A percentile compares a stretch with the other conserved stretches of the same genome.
These are phyloP conservation scores for Arabis hirsuta DNA, from an alignment of 345 rosid genomes.

Conservation along the genomic window DNA sequence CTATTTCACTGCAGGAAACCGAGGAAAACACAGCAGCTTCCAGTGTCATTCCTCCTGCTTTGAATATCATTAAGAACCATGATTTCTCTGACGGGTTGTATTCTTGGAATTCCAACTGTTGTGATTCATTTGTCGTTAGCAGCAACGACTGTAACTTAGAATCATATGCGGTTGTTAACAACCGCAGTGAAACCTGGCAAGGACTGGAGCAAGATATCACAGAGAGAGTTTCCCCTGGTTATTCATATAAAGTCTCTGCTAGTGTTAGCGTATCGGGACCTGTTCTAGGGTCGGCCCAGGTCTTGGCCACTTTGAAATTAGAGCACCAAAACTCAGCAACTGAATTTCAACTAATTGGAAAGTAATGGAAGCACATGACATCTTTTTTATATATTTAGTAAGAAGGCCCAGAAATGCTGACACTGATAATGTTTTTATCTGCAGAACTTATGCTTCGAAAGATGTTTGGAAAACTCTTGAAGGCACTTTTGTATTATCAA, in stretches of 20 bases:
- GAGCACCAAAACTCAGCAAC: constrained; percentile 58
- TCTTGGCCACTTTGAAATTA: constrained; percentile 80
- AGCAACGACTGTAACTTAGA: constrained; percentile 46
- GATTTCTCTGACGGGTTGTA: constrained; percentile 78
- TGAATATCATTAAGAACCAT: constrained; percentile 64
- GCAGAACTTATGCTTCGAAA: constrained; percentile 71
- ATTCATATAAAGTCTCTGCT: constrained; percentile 68
- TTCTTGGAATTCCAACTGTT: constrained; percentile 73
- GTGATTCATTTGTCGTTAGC: constrained; percentile 67
- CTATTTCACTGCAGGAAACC: constrained; percentile 28
- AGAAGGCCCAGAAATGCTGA: constrained; percentile 18
- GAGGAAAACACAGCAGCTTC: neutral
- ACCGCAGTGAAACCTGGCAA: constrained; percentile 90
- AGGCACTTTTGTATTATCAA: constrained; percentile 72
- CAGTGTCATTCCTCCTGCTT: constrained; percentile 6
- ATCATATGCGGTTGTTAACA: constrained; percentile 72
- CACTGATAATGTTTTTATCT: constrained; percentile 19
- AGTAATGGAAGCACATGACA: constrained; percentile 51
- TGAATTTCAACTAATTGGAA: constrained; percentile 65
- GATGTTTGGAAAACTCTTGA: constrained; percentile 75
- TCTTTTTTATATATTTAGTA: neutral
- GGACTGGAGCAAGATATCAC: constrained; percentile 95
- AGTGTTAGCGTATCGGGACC: constrained; percentile 72
- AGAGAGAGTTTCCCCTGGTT: constrained; percentile 58
- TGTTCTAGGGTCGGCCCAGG: constrained; percentile 58